Evolutionary conservation across 352 stramenopile genomes (phyloP).

Genomic region (Globisporangium echinulatum): DNA sequence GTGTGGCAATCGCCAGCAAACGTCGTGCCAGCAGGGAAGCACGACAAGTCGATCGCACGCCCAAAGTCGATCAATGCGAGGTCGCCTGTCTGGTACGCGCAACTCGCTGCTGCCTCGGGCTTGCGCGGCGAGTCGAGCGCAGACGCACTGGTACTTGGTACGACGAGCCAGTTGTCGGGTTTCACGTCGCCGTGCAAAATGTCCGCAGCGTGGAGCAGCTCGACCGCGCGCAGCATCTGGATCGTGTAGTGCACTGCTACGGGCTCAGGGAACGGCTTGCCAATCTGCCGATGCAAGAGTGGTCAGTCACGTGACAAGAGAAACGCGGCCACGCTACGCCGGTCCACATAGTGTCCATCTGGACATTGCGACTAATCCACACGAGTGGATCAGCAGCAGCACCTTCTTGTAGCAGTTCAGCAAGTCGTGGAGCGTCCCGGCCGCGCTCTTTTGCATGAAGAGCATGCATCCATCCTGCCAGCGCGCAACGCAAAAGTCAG

Average conservation of each 20-base stretch:
- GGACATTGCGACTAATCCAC: not conserved
- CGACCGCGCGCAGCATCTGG: slow-evolving; percentile 69
- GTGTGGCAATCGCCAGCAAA: slow-evolving; percentile 78
- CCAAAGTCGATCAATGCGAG: slow-evolving; percentile 83
- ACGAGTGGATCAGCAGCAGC: not conserved
- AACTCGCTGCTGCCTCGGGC: slow-evolving; percentile 10
- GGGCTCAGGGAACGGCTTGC: slow-evolving; percentile 57
- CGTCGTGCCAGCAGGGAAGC: slow-evolving; percentile 44
- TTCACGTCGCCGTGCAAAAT: slow-evolving; percentile 85
- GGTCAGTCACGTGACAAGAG: not conserved
- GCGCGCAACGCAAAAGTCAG: not conserved
- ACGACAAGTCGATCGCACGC: slow-evolving; percentile 63
- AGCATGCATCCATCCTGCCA: slow-evolving; percentile 68
- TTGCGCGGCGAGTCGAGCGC: slow-evolving; percentile 4
- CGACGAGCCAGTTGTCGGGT: slow-evolving; percentile 82
- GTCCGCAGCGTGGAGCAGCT: slow-evolving; percentile 49
- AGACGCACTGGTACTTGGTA: slow-evolving; percentile 17
- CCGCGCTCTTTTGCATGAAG: slow-evolving; percentile 60
- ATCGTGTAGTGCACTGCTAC: slow-evolving; percentile 73
- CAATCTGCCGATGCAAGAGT: slow-evolving; percentile 19
- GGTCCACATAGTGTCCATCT: too few relatives aligned
- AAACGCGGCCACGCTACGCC: too few relatives aligned
- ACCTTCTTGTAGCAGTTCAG: slow-evolving; percentile 80
- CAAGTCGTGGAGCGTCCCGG: slow-evolving; percentile 74
- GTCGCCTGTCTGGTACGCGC: slow-evolving; percentile 27